Evolutionary conservation across 129 eudicot species (phyloP).

Genomic region (Deinandra increscens): DNA sequence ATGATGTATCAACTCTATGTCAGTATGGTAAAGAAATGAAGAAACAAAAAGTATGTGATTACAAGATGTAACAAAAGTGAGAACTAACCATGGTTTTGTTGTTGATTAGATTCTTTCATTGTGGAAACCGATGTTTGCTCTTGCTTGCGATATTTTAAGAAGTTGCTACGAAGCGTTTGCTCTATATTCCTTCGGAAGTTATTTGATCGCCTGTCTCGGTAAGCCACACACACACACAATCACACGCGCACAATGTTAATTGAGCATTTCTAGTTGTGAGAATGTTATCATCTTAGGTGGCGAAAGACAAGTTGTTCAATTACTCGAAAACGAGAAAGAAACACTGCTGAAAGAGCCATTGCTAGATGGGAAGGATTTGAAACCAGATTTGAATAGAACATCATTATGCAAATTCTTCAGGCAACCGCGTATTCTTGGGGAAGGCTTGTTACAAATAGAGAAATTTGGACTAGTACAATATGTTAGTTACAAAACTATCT

Average conservation of each 20-base stretch:
- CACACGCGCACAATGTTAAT: not conserved
- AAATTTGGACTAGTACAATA: constrained; percentile 96
- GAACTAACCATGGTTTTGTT: constrained; percentile 1
- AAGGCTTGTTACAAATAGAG: constrained; percentile 61
- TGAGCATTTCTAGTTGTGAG: constrained; percentile 4
- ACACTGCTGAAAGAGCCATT: constrained; percentile 53
- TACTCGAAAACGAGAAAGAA: constrained; percentile 74
- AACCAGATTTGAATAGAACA: constrained; percentile 32
- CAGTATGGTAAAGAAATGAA: not conserved
- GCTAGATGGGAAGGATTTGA: constrained; percentile 50
- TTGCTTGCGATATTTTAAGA: constrained; percentile 82
- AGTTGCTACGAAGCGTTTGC: constrained; percentile 98
- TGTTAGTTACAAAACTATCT: constrained; percentile 43
- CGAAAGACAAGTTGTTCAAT: constrained; percentile 57
- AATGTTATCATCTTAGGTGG: constrained; percentile 53
- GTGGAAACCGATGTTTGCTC: constrained; percentile 61
- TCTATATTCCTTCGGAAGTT: constrained; percentile 89
- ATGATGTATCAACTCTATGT: not conserved
- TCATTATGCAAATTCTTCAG: constrained; percentile 54
- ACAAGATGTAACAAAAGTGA: not conserved
- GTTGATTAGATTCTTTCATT: constrained; percentile 65
- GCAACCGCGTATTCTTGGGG: constrained; percentile 64
- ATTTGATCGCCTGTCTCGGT: constrained; percentile 95
- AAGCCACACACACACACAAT: constrained; percentile 16
- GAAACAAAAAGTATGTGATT: not conserved